Evolutionary conservation across 2,329 filamentous ascomycete species (phyloP).

Genomic region (Exophiala spinifera): DNA sequence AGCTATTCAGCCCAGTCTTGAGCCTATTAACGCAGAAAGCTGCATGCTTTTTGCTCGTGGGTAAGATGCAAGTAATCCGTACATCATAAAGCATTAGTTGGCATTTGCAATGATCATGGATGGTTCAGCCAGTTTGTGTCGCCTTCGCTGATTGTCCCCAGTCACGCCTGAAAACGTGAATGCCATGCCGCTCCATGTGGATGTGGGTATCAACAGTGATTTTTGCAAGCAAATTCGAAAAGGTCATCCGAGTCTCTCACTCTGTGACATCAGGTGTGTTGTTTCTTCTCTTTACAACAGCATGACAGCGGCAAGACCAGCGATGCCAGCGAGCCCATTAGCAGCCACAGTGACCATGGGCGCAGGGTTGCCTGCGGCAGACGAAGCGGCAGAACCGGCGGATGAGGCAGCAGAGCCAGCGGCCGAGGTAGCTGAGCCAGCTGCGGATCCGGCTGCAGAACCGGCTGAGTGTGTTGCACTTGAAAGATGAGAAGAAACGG

Average conservation of each 20-base stretch:
- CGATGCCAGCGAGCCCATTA: constrained; percentile 34
- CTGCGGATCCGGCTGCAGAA: constrained; percentile 2
- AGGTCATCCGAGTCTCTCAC: constrained; percentile 7
- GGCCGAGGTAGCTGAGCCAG: constrained; percentile 20
- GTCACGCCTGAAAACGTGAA: constrained; percentile 6
- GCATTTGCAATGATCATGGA: constrained; percentile 15
- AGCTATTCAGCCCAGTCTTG: constrained; percentile 17
- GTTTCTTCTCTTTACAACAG: constrained; percentile 35
- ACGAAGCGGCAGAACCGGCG: constrained; percentile 10
- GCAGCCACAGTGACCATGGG: constrained; percentile 29
- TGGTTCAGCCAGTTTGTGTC: constrained; percentile 12
- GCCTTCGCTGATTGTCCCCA: constrained; percentile 9
- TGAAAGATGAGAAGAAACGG: constrained; percentile 14
- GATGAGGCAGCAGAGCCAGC: constrained; percentile 22
- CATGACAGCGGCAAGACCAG: constrained; percentile 44
- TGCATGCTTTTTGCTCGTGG: constrained; percentile 13
- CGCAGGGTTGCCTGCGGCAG: constrained; percentile 11
- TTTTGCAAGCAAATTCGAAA: constrained; percentile 22
- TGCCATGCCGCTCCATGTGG: constrained; percentile 17
- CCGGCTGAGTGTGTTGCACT: constrained; percentile 21
- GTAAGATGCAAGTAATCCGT: constrained; percentile 18
- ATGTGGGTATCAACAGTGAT: constrained; percentile 27
- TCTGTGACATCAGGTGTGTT: constrained; percentile 1
- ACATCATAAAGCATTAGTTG: constrained; percentile 20
- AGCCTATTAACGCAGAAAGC: constrained; percentile 23